Evolutionary conservation across 169 alveolate genomes (phyloP).

Genomic region (Plasmodium vinckei): DNA sequence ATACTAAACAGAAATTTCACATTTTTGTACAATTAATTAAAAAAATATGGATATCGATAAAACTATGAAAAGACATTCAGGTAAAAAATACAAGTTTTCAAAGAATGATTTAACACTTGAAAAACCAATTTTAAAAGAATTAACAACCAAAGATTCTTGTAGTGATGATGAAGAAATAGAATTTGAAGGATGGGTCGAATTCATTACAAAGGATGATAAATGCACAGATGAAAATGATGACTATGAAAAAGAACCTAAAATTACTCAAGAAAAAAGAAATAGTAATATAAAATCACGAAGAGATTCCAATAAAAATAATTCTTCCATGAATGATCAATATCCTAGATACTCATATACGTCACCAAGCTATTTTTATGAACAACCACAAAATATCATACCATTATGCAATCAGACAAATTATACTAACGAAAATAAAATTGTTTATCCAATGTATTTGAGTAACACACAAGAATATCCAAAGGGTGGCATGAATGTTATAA

Average conservation of each 20-base stretch:
- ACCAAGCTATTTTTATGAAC: slow-evolving; percentile 13
- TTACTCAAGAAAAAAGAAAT: background rate
- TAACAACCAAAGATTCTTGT: slow-evolving; percentile 15
- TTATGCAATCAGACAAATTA: background rate
- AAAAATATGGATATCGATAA: slow-evolving; percentile 14
- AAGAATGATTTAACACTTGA: slow-evolving; percentile 24
- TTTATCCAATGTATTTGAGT: slow-evolving; percentile 5
- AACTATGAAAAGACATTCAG: slow-evolving; percentile 13
- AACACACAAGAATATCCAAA: slow-evolving; percentile 30
- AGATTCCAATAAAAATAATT: slow-evolving; percentile 1
- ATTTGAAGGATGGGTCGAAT: slow-evolving; percentile 75
- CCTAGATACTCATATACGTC: slow-evolving; percentile 18
- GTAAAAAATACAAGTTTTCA: slow-evolving; percentile 36
- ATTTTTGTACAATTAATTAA: background rate
- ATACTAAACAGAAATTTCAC: too few relatives aligned
- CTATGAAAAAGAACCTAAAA: background rate
- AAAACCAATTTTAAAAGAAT: slow-evolving; percentile 22
- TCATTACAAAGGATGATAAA: slow-evolving; percentile 48
- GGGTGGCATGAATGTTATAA: slow-evolving; percentile 14
- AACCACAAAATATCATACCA: slow-evolving; percentile 6
- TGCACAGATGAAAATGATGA: slow-evolving; percentile 1
- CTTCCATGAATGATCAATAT: background rate
- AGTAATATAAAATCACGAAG: slow-evolving; percentile 4
- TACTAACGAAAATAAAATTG: background rate
- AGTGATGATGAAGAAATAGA: slow-evolving; percentile 70